Percentiles rank a stretch among this genome's conserved stretches.
phyloP scores from a whole-genome alignment of 139 green algal genomes.

The Chlamydomonas sp. region DNA sequence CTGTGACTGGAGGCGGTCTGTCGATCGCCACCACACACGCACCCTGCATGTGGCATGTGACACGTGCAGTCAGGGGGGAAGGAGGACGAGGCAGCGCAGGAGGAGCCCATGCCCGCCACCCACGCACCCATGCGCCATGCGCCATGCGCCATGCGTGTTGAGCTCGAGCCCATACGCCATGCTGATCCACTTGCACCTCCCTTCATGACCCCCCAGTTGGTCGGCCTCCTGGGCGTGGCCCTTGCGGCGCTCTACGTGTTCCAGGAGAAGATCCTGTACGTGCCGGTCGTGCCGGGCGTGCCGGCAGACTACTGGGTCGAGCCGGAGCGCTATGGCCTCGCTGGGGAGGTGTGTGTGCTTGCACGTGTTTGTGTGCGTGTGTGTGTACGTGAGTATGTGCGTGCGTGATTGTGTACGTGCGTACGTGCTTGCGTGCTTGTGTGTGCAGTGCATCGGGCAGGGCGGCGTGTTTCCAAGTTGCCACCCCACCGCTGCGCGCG shows the following conservation, averaged over 20 bases:
- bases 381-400: too few species aligned
- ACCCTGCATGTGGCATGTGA: too few species aligned
- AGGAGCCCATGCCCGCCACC: not conserved
- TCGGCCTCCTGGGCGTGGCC: conserved; percentile 34
- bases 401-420: too few species aligned
- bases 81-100: too few species aligned
- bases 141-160: too few species aligned
- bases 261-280: conserved; percentile 78
- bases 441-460: not conserved
- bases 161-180: not conserved
- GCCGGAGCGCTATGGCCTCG: conserved; percentile 50
- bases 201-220: conserved; percentile 34
- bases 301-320: conserved; percentile 40
- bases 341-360: conserved; percentile 48
- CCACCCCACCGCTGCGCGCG: not conserved
- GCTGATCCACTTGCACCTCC: too few species aligned
- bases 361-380: too few species aligned
- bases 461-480: not conserved
- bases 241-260: conserved; percentile 64
- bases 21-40: too few species aligned
- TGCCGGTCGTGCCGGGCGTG: conserved; percentile 67
- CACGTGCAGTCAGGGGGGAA: too few species aligned
- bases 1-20: too few species aligned
- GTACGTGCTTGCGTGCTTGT: too few species aligned
- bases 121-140: too few species aligned